Base-by-base conservation (phyloP, 1,139 yeast genomes). In the Kluyveromyces sp. region DNA sequence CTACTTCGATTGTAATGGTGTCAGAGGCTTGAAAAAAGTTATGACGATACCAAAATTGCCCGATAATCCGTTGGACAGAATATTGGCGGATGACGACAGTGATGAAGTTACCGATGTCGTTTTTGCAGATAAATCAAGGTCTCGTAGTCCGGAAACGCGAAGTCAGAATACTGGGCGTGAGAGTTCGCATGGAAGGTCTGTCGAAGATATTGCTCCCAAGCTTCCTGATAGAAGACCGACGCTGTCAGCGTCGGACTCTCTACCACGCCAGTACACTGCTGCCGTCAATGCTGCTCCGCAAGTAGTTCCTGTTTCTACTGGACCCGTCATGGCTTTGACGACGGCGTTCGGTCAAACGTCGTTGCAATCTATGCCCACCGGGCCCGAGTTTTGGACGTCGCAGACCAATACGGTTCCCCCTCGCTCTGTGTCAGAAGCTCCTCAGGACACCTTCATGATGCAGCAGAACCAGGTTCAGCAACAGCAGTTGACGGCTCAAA, bases 1-100 rank as follows among this genome's bases (percentile, higher is more conserved):
- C 55, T 92, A 86, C 66, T 86, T 94, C 33, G 96, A 89, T 58
- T 87, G 96, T 63, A 83, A 92, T 18, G 78, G 92, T 1, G 78
- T 92, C 50, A 83, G 84, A 61, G 87, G 83, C 57, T 74, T 92
- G 58, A 80, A 95, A 2, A 78, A 89, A 41, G 74, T 92, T 61
- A 83, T 92, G 39, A 82, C 94, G 2, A 81, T 92, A 50, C 98
- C 98, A 33, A 78, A 84, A 55, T 71, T 92, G 45, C 80, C 89
- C 8, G 67, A 68, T 41, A 78, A 83, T 12, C 36, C 41, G 9
- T 6, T 38, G 8, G 87, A 96, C 15, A 87, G 88, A 39, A 74
- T 77, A 47, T 67, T 72, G 31, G 71, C 67, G 29, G 81, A 72
- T 40, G 56, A 49, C 11, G 58, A 53, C 6, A 33, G 32, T 29